Percentiles rank a stretch among this genome's conserved stretches.
Conservation (phyloP, 768 basidiomycete genomes). For the Suillus subluteus region DNA sequence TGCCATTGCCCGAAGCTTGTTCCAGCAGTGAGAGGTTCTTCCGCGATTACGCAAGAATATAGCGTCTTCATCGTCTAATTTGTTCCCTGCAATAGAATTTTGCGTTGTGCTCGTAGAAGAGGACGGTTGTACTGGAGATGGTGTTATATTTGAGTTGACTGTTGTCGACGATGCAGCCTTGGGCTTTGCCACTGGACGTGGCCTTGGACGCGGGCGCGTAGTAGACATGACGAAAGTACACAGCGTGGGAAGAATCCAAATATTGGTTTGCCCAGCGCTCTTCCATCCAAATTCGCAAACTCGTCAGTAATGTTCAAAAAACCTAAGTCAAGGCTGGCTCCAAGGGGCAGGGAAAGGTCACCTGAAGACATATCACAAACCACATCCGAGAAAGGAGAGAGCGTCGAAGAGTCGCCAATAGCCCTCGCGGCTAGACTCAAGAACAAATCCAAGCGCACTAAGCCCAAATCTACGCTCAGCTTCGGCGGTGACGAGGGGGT, state of each 20-base stretch:
- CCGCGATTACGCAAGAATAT: slow-evolving; percentile 71
- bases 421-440: slow-evolving; percentile 69
- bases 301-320: slow-evolving; percentile 48
- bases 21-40: slow-evolving; percentile 61
- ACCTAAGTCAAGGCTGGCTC: slow-evolving; percentile 42
- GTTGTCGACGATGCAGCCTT: slow-evolving; percentile 16
- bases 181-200: slow-evolving; percentile 46
- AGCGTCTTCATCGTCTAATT: slow-evolving; percentile 60
- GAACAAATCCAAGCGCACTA: slow-evolving; percentile 68
- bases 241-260: slow-evolving; percentile 32
- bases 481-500: slow-evolving; percentile 79
- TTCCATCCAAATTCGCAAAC: slow-evolving; percentile 24
- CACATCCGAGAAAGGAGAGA: slow-evolving; percentile 27
- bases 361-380: slow-evolving; percentile 23
- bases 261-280: not conserved
- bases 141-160: slow-evolving; percentile 13
- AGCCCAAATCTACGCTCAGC: slow-evolving; percentile 71
- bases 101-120: slow-evolving; percentile 16
- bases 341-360: slow-evolving; percentile 40
- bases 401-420: slow-evolving; percentile 56
- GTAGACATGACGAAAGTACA: slow-evolving; percentile 29
- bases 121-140: slow-evolving; percentile 15
- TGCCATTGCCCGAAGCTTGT: slow-evolving; percentile 55
- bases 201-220: slow-evolving; percentile 54
- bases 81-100: slow-evolving; percentile 12